These are phyloP conservation scores for Toxicodendron radicans DNA, from an alignment of 345 rosid species.

Conservation along the genomic window DNA sequence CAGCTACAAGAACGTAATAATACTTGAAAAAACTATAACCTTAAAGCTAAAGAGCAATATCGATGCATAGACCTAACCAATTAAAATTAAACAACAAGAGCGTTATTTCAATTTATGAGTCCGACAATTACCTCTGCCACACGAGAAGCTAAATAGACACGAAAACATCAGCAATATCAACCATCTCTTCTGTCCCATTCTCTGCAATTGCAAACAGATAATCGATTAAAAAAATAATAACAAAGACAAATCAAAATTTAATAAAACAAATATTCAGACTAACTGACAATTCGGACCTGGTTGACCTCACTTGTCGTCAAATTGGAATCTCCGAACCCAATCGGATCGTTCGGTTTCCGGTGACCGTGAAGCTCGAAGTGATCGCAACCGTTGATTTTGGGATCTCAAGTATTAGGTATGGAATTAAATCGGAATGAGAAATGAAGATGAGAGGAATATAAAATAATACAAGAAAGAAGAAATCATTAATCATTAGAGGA, in stretches of 20 bases:
- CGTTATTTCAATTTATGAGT: neutral
- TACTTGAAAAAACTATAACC: too few species aligned
- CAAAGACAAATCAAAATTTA: neutral
- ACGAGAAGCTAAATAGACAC: conserved; percentile 33
- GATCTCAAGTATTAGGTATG: neutral
- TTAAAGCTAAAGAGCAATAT: neutral
- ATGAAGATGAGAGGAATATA: neutral
- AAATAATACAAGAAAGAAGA: neutral
- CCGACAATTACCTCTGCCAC: conserved; percentile 45
- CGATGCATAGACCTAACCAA: too few species aligned
- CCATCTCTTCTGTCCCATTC: conserved; percentile 44
- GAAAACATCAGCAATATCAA: conserved; percentile 33
- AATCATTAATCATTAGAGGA: neutral
- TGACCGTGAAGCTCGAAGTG: neutral
- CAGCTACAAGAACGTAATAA: neutral
- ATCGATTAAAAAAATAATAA: neutral
- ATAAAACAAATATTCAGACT: neutral
- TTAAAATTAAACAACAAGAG: too few species aligned
- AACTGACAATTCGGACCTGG: neutral
- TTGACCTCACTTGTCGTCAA: neutral
- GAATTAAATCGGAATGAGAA: neutral
- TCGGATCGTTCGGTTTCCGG: neutral
- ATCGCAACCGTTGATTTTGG: neutral
- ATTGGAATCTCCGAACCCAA: conserved; percentile 4
- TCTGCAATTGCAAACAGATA: conserved; percentile 27